A percentile compares a stretch with the other conserved stretches of the same genome.
These are phyloP conservation scores for Huiozyma naganishii DNA, from an alignment of 805 yeast genomes.

Conservation along the genomic window DNA sequence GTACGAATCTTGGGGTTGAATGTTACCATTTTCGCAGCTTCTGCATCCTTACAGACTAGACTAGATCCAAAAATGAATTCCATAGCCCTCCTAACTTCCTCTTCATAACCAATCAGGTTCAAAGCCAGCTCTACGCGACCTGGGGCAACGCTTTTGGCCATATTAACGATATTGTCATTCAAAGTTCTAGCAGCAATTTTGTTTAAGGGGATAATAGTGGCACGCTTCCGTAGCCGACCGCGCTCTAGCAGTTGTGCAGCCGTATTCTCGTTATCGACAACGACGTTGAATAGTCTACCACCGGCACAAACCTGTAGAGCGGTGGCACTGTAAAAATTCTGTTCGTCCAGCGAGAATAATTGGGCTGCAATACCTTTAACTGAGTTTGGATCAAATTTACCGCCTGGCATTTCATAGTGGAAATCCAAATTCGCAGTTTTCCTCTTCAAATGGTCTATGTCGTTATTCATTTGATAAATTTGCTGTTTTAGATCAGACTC, in stretches of 20 bases:
- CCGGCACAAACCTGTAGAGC: conserved; percentile 96
- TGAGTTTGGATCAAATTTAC: conserved; percentile 45
- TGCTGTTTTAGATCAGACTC: conserved; percentile 37
- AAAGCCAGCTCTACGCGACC: conserved; percentile 84
- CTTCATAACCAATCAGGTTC: conserved; percentile 64
- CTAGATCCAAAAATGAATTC: conserved; percentile 83
- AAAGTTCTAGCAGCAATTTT: conserved; percentile 59
- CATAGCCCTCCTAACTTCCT: conserved; percentile 71
- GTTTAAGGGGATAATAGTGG: conserved; percentile 86
- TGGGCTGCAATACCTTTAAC: conserved; percentile 90
- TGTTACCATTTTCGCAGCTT: conserved; percentile 80
- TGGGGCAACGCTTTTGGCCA: conserved; percentile 73
- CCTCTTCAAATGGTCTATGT: conserved; percentile 47
- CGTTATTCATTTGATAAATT: conserved; percentile 33
- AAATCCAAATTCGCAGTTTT: conserved; percentile 68
- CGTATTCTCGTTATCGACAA: conserved; percentile 77
- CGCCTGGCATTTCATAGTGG: conserved; percentile 52
- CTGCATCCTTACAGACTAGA: conserved; percentile 79
- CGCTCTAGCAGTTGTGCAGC: conserved; percentile 74
- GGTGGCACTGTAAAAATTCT: conserved; percentile 49
- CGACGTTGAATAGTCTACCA: conserved; percentile 76
- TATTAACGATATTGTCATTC: conserved; percentile 38
- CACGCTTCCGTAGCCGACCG: conserved; percentile 70
- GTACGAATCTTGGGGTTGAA: conserved; percentile 73
- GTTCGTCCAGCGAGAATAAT: conserved; percentile 52